These are phyloP conservation scores for Phoenix roebelenii DNA, from an alignment of 176 grass and related monocot species.

Conservation along the genomic window DNA sequence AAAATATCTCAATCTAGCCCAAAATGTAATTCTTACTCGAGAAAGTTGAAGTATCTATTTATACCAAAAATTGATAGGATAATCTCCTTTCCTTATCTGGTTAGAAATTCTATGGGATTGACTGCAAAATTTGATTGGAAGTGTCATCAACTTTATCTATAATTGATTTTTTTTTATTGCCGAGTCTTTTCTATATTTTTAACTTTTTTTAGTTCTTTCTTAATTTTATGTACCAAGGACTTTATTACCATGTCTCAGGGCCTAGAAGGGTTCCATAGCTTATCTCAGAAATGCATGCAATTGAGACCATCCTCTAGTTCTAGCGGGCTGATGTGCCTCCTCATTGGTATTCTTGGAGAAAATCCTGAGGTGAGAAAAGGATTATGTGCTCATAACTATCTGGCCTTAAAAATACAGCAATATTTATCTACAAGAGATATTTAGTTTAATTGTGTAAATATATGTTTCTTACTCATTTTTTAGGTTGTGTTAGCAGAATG, in stretches of 20 bases:
- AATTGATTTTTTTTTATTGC: background rate
- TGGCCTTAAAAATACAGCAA: background rate
- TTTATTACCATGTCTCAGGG: constrained; percentile 31
- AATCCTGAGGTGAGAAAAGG: constrained; percentile 58
- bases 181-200: background rate
- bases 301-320: constrained; percentile 58
- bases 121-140: no score
- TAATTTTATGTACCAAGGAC: no score
- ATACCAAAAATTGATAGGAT: no score
- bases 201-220: background rate
- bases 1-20: no score
- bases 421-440: no score
- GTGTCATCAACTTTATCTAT: no score
- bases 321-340: constrained; percentile 59
- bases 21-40: no score
- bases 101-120: no score
- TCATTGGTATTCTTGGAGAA: constrained; percentile 79
- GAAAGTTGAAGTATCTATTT: no score
- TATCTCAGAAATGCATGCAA: constrained; percentile 75
- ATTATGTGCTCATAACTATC: constrained; percentile 2
- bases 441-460: constrained; percentile 15
- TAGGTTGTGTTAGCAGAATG: constrained; percentile 93
- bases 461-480: constrained; percentile 24
- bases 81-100: no score
- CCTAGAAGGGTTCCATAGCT: constrained; percentile 83